Evolutionary conservation across 176 grass and related monocot species (phyloP).

Genomic region (Poa annua): DNA sequence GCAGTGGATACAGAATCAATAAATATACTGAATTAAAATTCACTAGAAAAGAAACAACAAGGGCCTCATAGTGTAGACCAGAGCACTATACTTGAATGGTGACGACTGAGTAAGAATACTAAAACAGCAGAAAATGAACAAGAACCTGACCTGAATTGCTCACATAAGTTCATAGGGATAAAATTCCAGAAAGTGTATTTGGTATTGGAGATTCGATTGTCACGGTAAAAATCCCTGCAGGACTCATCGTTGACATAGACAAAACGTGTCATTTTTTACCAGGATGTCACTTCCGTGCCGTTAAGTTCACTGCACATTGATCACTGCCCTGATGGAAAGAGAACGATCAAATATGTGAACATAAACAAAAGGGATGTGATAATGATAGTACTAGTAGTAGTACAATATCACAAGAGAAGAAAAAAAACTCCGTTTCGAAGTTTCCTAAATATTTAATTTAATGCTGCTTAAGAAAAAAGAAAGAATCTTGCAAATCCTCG

Average conservation of each 20-base stretch:
- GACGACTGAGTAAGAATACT: neutral
- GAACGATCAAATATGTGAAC: conserved; percentile 19
- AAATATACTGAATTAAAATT: neutral
- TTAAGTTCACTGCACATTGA: neutral
- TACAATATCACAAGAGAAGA: neutral
- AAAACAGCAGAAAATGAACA: conserved; percentile 20
- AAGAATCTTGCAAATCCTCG: neutral
- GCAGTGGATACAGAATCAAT: neutral
- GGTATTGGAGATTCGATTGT: conserved; percentile 87
- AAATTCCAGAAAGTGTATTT: conserved; percentile 93
- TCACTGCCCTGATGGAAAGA: neutral
- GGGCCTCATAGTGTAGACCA: neutral
- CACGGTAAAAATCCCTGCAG: conserved; percentile 45
- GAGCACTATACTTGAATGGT: conserved; percentile 7
- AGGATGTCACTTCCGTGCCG: conserved; percentile 39
- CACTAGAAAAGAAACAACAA: conserved; percentile 15
- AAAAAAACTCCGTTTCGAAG: neutral
- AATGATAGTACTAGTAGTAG: neutral
- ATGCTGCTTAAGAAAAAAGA: neutral
- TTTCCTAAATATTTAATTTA: conserved; percentile 8
- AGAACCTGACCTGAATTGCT: conserved; percentile 99
- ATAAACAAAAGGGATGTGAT: neutral
- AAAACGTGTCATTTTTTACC: conserved; percentile 65
- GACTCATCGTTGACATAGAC: conserved; percentile 83
- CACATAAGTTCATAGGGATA: conserved; percentile 83